phyloP scores from a whole-genome alignment of 2,329 filamentous ascomycete genomes.

The Rutstroemia sp. region DNA sequence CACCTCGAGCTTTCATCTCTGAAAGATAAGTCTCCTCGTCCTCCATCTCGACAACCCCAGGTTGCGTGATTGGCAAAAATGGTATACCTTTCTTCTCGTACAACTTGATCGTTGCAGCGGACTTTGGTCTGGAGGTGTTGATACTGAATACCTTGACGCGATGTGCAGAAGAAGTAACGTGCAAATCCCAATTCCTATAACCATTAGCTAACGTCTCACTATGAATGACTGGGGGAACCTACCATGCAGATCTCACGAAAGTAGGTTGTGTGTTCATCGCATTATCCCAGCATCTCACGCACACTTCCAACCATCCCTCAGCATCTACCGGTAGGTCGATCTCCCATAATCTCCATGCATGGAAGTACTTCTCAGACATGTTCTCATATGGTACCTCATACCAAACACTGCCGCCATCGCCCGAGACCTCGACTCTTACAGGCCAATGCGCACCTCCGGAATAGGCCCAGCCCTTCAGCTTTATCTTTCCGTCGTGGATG shows the following conservation, averaged over 20 bases:
- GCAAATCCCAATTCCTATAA: constrained; percentile 51
- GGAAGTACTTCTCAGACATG: constrained; percentile 53
- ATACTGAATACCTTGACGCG: constrained; percentile 55
- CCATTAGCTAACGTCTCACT: not conserved
- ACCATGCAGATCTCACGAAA: constrained; percentile 44
- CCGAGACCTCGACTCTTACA: constrained; percentile 58
- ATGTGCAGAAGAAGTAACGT: constrained; percentile 57
- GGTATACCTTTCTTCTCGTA: constrained; percentile 12
- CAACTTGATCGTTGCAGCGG: constrained; percentile 7
- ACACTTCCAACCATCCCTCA: constrained; percentile 54
- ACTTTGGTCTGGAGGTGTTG: constrained; percentile 37
- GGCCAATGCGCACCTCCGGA: constrained; percentile 60
- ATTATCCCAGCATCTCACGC: constrained; percentile 55
- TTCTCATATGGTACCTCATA: constrained; percentile 56
- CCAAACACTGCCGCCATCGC: constrained; percentile 58
- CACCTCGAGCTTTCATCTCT: constrained; percentile 6
- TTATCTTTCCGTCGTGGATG: constrained; percentile 23
- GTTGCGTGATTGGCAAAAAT: constrained; percentile 13
- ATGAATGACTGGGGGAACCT: not conserved
- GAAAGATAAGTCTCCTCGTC: constrained; percentile 4
- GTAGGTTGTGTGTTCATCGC: constrained; percentile 52
- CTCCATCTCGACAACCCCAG: constrained; percentile 6
- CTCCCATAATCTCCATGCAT: constrained; percentile 59
- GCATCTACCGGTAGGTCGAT: constrained; percentile 54
- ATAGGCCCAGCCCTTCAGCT: constrained; percentile 57